A percentile compares a stretch with the other conserved stretches of the same genome.
phyloP scores from a whole-genome alignment of 768 basidiomycete species.

The Phylloporus sp. region DNA sequence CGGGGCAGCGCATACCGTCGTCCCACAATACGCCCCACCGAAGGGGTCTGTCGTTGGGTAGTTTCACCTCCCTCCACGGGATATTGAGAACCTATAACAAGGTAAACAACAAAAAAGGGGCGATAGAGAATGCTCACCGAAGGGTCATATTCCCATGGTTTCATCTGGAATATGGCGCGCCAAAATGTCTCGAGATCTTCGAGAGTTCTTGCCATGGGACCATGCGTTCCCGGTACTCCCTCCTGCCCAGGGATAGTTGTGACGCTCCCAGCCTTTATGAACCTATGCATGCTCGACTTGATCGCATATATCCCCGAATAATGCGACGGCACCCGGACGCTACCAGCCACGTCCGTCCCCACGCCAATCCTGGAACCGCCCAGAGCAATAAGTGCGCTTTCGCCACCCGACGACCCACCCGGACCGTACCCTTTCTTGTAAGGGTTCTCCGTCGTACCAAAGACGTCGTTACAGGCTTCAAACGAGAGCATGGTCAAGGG shows the following conservation, averaged over 20 bases:
- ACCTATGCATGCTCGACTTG: slow-evolving; percentile 53
- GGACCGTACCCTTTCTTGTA: slow-evolving; percentile 49
- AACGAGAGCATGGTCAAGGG: slow-evolving; percentile 57
- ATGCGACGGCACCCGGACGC: slow-evolving; percentile 60
- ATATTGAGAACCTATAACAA: slow-evolving; percentile 29
- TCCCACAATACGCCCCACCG: slow-evolving; percentile 65
- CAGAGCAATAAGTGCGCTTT: slow-evolving; percentile 57
- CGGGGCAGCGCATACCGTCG: slow-evolving; percentile 39
- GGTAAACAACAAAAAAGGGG: no score
- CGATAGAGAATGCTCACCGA: slow-evolving; percentile 22
- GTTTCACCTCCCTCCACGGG: slow-evolving; percentile 34
- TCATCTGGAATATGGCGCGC: slow-evolving; percentile 53
- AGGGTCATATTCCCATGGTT: slow-evolving; percentile 66
- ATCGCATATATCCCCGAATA: slow-evolving; percentile 62
- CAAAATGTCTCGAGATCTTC: slow-evolving; percentile 63
- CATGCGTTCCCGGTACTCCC: slow-evolving; percentile 46
- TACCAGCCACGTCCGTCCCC: slow-evolving; percentile 68
- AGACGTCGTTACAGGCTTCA: slow-evolving; percentile 53
- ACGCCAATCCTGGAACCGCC: slow-evolving; percentile 59
- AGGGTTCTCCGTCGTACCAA: slow-evolving; percentile 57
- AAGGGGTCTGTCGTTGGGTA: slow-evolving; percentile 44
- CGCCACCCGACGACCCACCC: slow-evolving; percentile 69
- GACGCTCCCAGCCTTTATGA: slow-evolving; percentile 46
- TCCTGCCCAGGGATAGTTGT: slow-evolving; percentile 52
- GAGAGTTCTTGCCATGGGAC: slow-evolving; percentile 60